Evolutionary conservation across 768 basidiomycete species (phyloP).

Genomic region (Kwoniella europaea): DNA sequence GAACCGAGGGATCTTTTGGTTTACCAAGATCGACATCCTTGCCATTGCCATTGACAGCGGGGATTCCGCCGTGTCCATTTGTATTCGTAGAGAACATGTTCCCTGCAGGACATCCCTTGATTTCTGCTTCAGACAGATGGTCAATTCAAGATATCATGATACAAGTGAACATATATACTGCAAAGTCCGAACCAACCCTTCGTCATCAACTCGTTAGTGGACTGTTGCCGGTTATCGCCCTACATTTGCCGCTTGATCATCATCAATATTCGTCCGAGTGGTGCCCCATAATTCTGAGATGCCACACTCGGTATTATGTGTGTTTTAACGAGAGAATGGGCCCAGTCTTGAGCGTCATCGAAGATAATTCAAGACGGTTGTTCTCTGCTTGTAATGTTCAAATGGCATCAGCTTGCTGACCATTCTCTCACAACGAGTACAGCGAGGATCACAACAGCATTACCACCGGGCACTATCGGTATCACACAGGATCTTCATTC

Average conservation of each 20-base stretch:
- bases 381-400: background rate
- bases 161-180: no score
- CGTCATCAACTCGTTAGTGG: no score
- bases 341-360: conserved; percentile 13
- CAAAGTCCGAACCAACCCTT: no score
- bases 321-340: background rate
- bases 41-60: background rate
- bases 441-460: background rate
- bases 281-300: background rate
- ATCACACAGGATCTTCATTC: no score
- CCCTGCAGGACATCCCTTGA: no score
- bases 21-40: background rate
- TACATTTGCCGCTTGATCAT: background rate
- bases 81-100: no score
- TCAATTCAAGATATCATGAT: no score
- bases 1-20: conserved; percentile 8
- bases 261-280: background rate
- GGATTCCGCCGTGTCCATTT: no score
- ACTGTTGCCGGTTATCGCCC: background rate
- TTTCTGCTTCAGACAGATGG: no score
- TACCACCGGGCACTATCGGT: background rate
- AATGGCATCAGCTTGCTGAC: background rate
- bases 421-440: no score
- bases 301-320: conserved; percentile 25
- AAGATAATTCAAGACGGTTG: background rate